Evolutionary conservation across 306 rosid species (phyloP), one percentile per base, ranked within the genome.

Genomic region (Delonix regia): DNA sequence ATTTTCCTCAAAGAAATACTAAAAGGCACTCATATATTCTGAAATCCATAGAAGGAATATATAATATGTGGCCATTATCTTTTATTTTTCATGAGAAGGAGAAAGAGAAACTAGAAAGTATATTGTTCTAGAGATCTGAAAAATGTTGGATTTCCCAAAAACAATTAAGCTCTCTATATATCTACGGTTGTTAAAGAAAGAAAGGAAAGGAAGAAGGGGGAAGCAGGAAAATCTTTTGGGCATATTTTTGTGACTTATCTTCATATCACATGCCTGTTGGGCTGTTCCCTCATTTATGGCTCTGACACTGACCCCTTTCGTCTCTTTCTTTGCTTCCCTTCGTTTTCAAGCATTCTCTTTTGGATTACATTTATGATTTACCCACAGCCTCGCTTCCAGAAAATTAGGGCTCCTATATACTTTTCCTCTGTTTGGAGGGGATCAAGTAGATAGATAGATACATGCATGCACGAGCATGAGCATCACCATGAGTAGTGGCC

Each of bases 241-340:
- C 89, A 75, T 75, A 75, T 74, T 74, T 75, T 89, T 65, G 79
- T 74, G 81, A 83, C 77, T 67, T 65, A 49, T 49, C 45, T 61
- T 18, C 38, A 52, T 8, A 62, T 83, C 87, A 83, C 93, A 77
- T 85, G 87, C 75, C 21, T 39, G 74, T 71, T 66, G 59, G 70
- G 53, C 22, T 21, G 82, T 77, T 77, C 18, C 83, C 78, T 71
- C 76, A 85, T 87, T 89, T 80, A 87, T 83, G 83, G 89, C 80
- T 38, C 51, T 75, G 91, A 89, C 57, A 77, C 21, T 27, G 83
- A 86, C 88, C 72, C 60, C 55, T 45, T 22, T 28, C 34, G 81
- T 69, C 72, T 16, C 68, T 76, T 74, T 71, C 70, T 38, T 18
- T 12, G 3, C 44, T 36, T 64, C 45, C 70, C 27, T 53, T 53